A percentile compares a stretch with the other conserved stretches of the same genome.
These are phyloP conservation scores for Zoysia matrella DNA, from an alignment of 202 grass and related monocot genomes.

Conservation along the genomic window DNA sequence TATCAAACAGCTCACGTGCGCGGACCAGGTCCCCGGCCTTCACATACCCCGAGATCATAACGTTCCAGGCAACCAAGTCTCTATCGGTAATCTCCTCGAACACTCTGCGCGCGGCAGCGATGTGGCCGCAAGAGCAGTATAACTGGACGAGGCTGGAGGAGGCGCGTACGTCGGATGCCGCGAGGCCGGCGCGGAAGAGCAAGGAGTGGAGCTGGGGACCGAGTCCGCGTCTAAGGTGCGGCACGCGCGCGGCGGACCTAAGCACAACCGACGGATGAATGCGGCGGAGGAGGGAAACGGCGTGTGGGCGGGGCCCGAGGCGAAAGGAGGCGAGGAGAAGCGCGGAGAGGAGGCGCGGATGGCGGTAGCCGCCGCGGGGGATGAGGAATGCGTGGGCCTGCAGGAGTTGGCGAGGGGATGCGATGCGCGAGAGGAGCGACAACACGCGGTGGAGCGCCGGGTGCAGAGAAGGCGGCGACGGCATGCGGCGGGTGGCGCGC, in stretches of 20 bases:
- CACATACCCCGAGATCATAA: slow-evolving; percentile 58
- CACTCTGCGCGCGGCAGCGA: slow-evolving; percentile 48
- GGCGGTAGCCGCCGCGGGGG: slow-evolving; percentile 39
- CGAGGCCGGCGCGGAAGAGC: slow-evolving; percentile 45
- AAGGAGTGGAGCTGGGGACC: slow-evolving; percentile 54
- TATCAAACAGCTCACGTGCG: slow-evolving; percentile 58
- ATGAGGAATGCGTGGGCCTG: slow-evolving; percentile 58
- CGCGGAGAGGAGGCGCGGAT: slow-evolving; percentile 47
- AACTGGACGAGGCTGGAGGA: slow-evolving; percentile 54
- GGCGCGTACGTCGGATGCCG: slow-evolving; percentile 44
- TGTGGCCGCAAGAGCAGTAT: slow-evolving; percentile 54
- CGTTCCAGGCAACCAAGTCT: slow-evolving; percentile 72
- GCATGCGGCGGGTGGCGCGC: slow-evolving; percentile 22
- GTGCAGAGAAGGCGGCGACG: slow-evolving; percentile 9
- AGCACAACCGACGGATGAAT: slow-evolving; percentile 39
- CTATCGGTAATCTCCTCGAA: slow-evolving; percentile 59
- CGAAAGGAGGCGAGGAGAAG: slow-evolving; percentile 58
- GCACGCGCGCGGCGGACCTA: slow-evolving; percentile 22
- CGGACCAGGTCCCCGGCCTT: slow-evolving; percentile 51
- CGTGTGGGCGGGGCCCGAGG: slow-evolving; percentile 35
- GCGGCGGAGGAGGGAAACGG: slow-evolving; percentile 33
- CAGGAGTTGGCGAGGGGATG: slow-evolving; percentile 41
- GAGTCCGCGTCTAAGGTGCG: slow-evolving; percentile 34
- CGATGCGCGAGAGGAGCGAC: slow-evolving; percentile 36
- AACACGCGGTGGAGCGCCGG: slow-evolving; percentile 35